Conservation (phyloP, 257 asterid genomes). For the Nicotiana obtusifolia region DNA sequence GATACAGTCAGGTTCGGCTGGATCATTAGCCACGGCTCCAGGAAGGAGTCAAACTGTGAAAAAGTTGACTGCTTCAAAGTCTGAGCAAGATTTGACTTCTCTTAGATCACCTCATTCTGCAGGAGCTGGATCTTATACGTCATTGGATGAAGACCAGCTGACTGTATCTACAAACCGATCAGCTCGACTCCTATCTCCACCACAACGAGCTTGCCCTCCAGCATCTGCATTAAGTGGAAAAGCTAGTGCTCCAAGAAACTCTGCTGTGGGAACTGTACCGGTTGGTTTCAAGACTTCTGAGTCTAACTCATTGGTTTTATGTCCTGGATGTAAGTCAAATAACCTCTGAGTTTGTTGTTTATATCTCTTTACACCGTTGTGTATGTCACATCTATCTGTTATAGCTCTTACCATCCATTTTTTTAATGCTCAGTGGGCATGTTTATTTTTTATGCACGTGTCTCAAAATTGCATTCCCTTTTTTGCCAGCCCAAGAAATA, state of each 20-base stretch:
- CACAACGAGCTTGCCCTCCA: conserved; percentile 33
- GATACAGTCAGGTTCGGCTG: conserved; percentile 55
- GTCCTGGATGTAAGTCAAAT: conserved; percentile 63
- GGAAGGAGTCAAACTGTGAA: conserved; percentile 50
- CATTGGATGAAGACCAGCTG: conserved; percentile 51
- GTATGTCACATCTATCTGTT: neutral
- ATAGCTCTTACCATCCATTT: neutral
- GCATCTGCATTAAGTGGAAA: conserved; percentile 35
- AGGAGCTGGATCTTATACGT: conserved; percentile 46
- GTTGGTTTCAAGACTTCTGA: conserved; percentile 41
- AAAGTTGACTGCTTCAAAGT: conserved; percentile 59
- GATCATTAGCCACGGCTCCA: conserved; percentile 38
- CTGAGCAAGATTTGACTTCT: conserved; percentile 83
- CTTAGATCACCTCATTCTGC: conserved; percentile 60
- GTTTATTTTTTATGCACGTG: neutral
- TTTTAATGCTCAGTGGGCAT: neutral
- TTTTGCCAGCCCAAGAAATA: conserved; percentile 40
- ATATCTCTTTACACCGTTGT: conserved; percentile 9
- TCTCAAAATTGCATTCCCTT: neutral
- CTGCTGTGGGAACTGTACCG: conserved; percentile 37
- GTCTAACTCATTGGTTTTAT: conserved; percentile 45
- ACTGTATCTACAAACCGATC: conserved; percentile 38
- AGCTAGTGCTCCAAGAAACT: conserved; percentile 35
- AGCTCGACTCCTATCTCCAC: conserved; percentile 38
- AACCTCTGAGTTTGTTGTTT: neutral